Base-by-base conservation (phyloP, 2,329 filamentous ascomycete species). In the Pyrenophora tritici-repentis region DNA sequence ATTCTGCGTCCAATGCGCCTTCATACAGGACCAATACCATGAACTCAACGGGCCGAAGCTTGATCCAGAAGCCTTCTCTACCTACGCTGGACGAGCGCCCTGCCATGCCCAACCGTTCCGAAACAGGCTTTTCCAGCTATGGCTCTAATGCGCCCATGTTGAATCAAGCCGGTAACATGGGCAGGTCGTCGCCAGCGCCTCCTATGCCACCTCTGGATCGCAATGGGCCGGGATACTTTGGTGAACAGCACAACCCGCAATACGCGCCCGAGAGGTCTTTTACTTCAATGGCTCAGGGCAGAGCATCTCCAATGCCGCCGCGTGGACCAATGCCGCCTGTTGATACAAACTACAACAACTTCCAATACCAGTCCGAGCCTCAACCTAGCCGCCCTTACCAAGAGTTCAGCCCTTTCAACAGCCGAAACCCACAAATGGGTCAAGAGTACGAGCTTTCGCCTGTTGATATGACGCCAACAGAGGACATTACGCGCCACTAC, bases 121-220 rank as follows among this genome's bases (percentile, higher is more conserved):
- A 73, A 37, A 89, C 88, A 0, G 78, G 81, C 55, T 75, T 76
- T 14, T 63, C 77, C n/a, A 89, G 81, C 65, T 87, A 85, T 65
- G 82, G 80, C 10, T 85, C 87, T 2, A 83, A 86, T 53, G 81
- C 83, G 6, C 84, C 88, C 1, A 78, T 90, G 5, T 73, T 89
- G 32, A 73, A 76, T 14, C 78, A 83, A 52, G 85, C 86, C 5
- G 79, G 81, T 26, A 79, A 81, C 6, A 87, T 88, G 82, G 85
- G 85, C 14, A 59, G 48, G 33, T 53, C 65, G 1, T 68, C 70
- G 14, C 66, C 71, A 12, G 37, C 56, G 17, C 69, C 68, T 35
- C 62, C 68, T 6, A 64, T 73, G 57, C 69, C 69, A 40, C 45
- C 59, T 24, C 50, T 68, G 1, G 63, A 68, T 31, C 63, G 59